Conservation (phyloP, 176 grass and related monocot genomes). For the Pharus latifolius region DNA sequence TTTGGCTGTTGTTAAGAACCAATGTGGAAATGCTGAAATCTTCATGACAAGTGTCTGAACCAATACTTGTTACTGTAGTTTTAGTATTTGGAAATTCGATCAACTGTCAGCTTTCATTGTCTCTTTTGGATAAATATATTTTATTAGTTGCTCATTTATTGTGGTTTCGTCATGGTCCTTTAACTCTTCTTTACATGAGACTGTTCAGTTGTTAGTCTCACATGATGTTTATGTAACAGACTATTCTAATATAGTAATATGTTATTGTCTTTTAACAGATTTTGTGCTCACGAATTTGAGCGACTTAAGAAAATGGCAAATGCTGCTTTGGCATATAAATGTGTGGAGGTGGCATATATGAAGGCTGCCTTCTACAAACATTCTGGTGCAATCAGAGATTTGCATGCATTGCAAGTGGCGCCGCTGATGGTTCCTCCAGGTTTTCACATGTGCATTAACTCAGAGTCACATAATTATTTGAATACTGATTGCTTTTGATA, state of each 20-base stretch:
- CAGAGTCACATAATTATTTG: background rate
- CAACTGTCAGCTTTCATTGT: background rate
- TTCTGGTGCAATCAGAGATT: constrained; percentile 60
- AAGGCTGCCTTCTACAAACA: constrained; percentile 81
- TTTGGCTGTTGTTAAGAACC: background rate
- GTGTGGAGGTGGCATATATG: constrained; percentile 90
- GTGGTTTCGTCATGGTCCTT: background rate
- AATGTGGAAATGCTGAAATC: background rate
- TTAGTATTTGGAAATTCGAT: background rate
- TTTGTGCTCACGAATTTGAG: constrained; percentile 74
- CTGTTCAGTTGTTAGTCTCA: constrained; percentile 2
- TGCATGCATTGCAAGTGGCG: constrained; percentile 61
- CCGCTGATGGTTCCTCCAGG: constrained; percentile 63
- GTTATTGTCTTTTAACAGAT: constrained; percentile 39
- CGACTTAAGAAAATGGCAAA: constrained; percentile 70
- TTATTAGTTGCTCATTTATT: background rate
- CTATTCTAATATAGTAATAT: constrained; percentile 16
- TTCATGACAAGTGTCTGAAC: background rate
- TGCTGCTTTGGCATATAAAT: constrained; percentile 91
- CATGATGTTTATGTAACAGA: background rate
- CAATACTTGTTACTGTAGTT: background rate
- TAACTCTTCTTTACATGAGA: background rate
- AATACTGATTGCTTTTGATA: no score
- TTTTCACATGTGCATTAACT: constrained; percentile 27
- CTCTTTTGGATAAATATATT: background rate